phyloP scores from a whole-genome alignment of 192 early-diverging fungal species.

The Podila minutissima region DNA sequence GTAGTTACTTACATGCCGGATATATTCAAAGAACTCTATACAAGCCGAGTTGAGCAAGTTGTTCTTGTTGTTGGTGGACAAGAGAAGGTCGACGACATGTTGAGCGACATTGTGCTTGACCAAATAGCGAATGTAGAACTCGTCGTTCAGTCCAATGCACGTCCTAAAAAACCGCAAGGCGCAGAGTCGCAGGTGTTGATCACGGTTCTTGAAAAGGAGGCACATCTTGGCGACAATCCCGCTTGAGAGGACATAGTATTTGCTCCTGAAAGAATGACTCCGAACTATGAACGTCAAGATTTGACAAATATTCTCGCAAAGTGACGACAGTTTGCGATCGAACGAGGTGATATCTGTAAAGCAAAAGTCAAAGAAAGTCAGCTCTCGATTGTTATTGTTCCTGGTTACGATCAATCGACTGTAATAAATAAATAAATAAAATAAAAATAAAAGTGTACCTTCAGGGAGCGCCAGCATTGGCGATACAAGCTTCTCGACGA shows the following conservation, averaged over 20 bases:
- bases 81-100: constrained; percentile 69
- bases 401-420: background rate
- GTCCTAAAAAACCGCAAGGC: constrained; percentile 83
- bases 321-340: constrained; percentile 38
- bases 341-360: constrained; percentile 29
- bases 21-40: constrained; percentile 88
- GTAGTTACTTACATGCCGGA: constrained; percentile 64
- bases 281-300: constrained; percentile 77
- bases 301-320: constrained; percentile 77
- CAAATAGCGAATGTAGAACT: constrained; percentile 83
- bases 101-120: constrained; percentile 79
- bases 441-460: constrained; percentile 38
- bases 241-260: constrained; percentile 77
- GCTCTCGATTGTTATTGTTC: constrained; percentile 10
- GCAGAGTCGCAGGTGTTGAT: constrained; percentile 76
- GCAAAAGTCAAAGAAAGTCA: background rate
- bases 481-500: constrained; percentile 66
- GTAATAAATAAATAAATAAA: constrained; percentile 24
- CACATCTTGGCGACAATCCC: constrained; percentile 68
- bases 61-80: constrained; percentile 72
- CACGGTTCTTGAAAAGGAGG: constrained; percentile 72
- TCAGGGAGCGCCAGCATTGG: constrained; percentile 68
- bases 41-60: constrained; percentile 92
- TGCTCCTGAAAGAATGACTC: constrained; percentile 79
- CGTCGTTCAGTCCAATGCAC: constrained; percentile 83